A percentile compares a stretch with the other conserved stretches of the same genome.
Conservation (phyloP, 495 filamentous ascomycete species). For the Podospora pseudoanserina region DNA sequence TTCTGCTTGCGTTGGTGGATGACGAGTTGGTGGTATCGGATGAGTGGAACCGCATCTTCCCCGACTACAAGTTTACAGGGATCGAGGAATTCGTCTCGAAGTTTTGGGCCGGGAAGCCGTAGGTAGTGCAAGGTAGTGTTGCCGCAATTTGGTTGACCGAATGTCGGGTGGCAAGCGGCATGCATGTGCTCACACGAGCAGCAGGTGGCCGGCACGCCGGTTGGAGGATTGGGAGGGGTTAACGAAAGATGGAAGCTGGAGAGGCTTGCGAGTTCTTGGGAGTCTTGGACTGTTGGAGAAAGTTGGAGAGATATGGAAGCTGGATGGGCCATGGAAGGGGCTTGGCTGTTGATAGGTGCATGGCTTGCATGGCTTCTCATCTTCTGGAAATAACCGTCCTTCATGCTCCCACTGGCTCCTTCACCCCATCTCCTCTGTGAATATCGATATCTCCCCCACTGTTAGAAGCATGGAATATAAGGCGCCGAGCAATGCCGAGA, state of each 20-base stretch:
- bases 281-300: not conserved
- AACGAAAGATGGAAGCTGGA: not conserved
- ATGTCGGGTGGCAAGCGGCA: too few relatives aligned
- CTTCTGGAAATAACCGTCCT: not conserved
- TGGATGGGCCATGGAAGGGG: not conserved
- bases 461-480: not conserved
- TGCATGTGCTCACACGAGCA: not conserved
- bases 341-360: too few relatives aligned
- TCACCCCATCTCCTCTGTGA: not conserved
- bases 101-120: slow-evolving; percentile 44
- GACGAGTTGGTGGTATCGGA: slow-evolving; percentile 46
- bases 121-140: not conserved
- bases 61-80: slow-evolving; percentile 49
- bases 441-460: not conserved
- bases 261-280: not conserved
- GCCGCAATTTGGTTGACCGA: not conserved
- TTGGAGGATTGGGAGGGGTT: not conserved
- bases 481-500: not conserved
- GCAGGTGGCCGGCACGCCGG: not conserved
- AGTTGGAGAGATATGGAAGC: not conserved
- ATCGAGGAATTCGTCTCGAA: slow-evolving; percentile 47
- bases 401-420: too few relatives aligned
- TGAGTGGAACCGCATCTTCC: slow-evolving; percentile 52
- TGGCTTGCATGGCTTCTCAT: not conserved
- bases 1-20: slow-evolving; percentile 39